Percentiles rank a stretch among this genome's conserved stretches.
Conservation (phyloP, 441 rosid genomes). For the Adansonia grandidieri region DNA sequence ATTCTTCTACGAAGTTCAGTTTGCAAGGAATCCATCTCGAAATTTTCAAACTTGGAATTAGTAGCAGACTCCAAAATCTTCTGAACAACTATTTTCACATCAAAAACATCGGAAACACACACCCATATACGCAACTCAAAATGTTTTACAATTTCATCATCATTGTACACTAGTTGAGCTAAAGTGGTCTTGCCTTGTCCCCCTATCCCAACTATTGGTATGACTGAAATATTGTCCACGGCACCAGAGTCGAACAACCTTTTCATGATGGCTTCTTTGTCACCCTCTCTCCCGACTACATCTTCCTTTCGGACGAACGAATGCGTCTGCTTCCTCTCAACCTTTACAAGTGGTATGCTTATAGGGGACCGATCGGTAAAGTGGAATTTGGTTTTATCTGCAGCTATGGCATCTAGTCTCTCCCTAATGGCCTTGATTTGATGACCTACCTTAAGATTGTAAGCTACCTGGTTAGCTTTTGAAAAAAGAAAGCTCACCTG, state of each 20-base stretch:
- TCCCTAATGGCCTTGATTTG: slow-evolving; percentile 24
- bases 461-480: slow-evolving; percentile 18
- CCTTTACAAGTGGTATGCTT: slow-evolving; percentile 14
- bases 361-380: not conserved
- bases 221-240: slow-evolving; percentile 29
- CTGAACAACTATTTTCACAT: slow-evolving; percentile 15
- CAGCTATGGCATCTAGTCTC: slow-evolving; percentile 20
- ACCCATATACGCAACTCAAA: slow-evolving; percentile 21
- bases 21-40: slow-evolving; percentile 25
- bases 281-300: slow-evolving; percentile 41
- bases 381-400: slow-evolving; percentile 7
- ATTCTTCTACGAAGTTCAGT: not conserved
- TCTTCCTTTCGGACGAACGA: slow-evolving; percentile 33
- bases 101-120: slow-evolving; percentile 21
- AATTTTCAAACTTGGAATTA: not conserved
- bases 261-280: slow-evolving; percentile 31
- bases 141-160: slow-evolving; percentile 16
- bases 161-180: slow-evolving; percentile 24
- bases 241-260: slow-evolving; percentile 20
- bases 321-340: slow-evolving; percentile 32
- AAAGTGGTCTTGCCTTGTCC: slow-evolving; percentile 33
- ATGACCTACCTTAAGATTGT: slow-evolving; percentile 16
- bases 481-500: slow-evolving; percentile 21
- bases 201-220: slow-evolving; percentile 42
- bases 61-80: slow-evolving; percentile 22